Base-by-base conservation (phyloP, 441 rosid species). In the Biscutella laevigata region DNA sequence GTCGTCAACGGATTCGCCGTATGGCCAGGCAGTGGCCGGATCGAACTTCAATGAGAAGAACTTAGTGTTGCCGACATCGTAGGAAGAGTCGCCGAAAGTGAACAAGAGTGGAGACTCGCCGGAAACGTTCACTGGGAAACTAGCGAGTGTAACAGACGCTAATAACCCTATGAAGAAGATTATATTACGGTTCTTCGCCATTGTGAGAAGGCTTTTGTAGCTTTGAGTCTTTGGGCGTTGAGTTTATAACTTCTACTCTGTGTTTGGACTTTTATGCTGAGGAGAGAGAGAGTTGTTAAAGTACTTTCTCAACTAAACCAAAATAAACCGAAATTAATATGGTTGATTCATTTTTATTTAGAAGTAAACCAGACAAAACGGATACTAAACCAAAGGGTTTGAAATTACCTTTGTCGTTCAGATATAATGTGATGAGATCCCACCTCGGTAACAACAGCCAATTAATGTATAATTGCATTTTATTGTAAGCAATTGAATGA, bases 41-140 rank as follows among this genome's bases (percentile, higher is more conserved):
- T 49, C 40, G 5, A 29, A 8, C 19, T 7, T 35, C 4, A 59
- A 40, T 6, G 69, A 59, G 36, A 65, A 61, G 63, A 53, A 60
- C 41, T 66, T 57, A 1, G 67, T 66, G 58, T 71, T 71, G 55
- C 71, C 75, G 1, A 47, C 58, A 53, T 71, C 75, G 56, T 56
- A 62, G 2, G 71, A 17, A 21, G 75, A 66, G 65, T 70, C 74
- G 15, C 74, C 68, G 51, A 66, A 64, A 21, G 66, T 57, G 44
- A 59, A 69, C 27, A 64, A 19, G 15, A 66, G 44, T 7, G 71
- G 56, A 4, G 64, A 20, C 24, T 59, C 61, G 57, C 66, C 66
- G 71, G 71, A 6, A 19, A 32, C 61, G 4, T 24, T 29, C 3
- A 25, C 61, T 61, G 65, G 44, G 20, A 52, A 36, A 43, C 16